phyloP scores from a whole-genome alignment of 768 basidiomycete genomes.

The Xerocomus potaroensis region DNA sequence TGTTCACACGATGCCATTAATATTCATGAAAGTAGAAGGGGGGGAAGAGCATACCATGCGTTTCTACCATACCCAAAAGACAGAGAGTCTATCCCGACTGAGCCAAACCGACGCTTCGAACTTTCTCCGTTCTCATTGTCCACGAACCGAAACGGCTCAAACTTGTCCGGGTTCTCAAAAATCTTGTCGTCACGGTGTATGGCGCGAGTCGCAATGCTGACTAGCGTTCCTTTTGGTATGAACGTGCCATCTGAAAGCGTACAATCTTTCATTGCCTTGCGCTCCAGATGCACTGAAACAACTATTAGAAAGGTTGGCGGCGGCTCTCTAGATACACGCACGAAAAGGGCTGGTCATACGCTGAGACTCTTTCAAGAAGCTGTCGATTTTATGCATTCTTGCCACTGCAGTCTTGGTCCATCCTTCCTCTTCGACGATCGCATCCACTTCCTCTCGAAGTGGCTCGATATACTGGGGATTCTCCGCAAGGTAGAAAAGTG shows the following conservation, averaged over 20 bases:
- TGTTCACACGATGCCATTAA: background rate
- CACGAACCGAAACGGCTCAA: background rate
- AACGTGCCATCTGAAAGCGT: background rate
- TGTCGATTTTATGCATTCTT: conserved; percentile 34
- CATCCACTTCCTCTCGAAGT: conserved; percentile 36
- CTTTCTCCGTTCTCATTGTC: background rate
- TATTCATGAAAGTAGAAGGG: no score
- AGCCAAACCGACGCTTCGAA: conserved; percentile 32
- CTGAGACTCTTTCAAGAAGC: conserved; percentile 35
- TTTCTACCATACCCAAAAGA: conserved; percentile 32
- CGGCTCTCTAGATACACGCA: background rate
- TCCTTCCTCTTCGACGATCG: conserved; percentile 20
- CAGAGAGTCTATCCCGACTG: conserved; percentile 31
- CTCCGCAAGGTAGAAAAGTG: conserved; percentile 33
- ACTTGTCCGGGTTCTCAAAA: background rate
- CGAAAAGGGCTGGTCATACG: conserved; percentile 28
- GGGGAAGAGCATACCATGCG: conserved; percentile 19
- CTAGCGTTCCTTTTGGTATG: background rate
- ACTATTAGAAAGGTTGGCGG: background rate
- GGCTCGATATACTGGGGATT: conserved; percentile 30
- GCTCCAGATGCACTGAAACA: background rate
- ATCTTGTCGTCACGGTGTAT: background rate
- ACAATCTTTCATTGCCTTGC: background rate
- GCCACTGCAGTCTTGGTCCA: conserved; percentile 22
- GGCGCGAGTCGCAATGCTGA: background rate